Evolutionary conservation across 169 alveolate species (phyloP).

Genomic region (Plasmodium knowlesi): DNA sequence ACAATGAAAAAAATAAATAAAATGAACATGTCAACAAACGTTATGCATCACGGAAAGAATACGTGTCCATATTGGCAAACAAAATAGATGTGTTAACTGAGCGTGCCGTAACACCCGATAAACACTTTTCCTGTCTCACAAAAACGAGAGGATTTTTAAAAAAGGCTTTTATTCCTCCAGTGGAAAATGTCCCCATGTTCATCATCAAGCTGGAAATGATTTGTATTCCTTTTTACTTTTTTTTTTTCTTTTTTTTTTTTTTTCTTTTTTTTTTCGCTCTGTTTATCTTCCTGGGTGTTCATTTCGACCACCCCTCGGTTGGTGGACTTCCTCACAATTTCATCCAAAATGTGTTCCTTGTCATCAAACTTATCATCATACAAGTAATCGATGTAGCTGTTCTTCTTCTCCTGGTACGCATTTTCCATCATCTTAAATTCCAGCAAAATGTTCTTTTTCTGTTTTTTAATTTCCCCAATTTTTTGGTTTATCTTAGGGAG

Average conservation of each 20-base stretch:
- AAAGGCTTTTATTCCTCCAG: constrained; percentile 46
- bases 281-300: neutral
- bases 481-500: constrained; percentile 25
- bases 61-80: neutral
- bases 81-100: neutral
- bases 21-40: neutral
- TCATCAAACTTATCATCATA: constrained; percentile 68
- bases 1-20: neutral
- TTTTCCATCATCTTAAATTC: constrained; percentile 37
- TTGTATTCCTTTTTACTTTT: neutral
- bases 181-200: constrained; percentile 11
- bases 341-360: constrained; percentile 39
- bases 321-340: constrained; percentile 6
- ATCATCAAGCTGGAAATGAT: neutral
- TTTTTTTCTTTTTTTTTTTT: neutral
- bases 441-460: constrained; percentile 15
- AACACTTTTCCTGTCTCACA: neutral
- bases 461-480: constrained; percentile 51
- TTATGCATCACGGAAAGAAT: neutral
- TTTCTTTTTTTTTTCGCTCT: neutral
- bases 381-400: constrained; percentile 52
- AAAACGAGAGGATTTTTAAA: neutral
- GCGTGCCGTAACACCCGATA: neutral
- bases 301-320: neutral
- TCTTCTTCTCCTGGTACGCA: constrained; percentile 34